Base-by-base conservation (phyloP, 208 protist species). In the Crithidia brevicula region DNA sequence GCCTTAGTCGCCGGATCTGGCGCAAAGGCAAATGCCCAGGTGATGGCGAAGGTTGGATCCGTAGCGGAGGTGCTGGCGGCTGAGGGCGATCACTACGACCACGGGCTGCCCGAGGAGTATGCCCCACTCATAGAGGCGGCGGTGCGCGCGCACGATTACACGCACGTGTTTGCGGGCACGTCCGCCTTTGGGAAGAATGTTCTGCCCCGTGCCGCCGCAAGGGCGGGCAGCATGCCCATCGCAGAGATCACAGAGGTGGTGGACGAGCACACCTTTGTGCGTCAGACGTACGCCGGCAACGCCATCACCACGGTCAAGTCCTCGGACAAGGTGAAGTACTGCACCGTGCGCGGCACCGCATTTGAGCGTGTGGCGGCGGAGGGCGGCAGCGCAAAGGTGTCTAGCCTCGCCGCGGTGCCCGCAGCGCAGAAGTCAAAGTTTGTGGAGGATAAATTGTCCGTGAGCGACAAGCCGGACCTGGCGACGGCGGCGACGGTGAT, bases 211-310 rank as follows among this genome's bases (percentile, higher is more conserved):
- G 82, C 98, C 0, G 98, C 96, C 1, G 98, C 93, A 22, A 68
- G 81, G 61, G 79, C 95, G 7, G 88, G 98, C 72, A 87, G 95
- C 43, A 82, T 88, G 56, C 88, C 92, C 27, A 94, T 99, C 57
- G 91, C 90, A 10, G 98, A 99, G 23, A 85, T 99, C 30, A 93
- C 94, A 4, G 79, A 71, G 11, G 76, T 99, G 27, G 81, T 97
- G 72, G 69, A 75, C 49, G 90, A 89, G 45, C 81, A 96, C 66
- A 99, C 97, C 2, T 99, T 99, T 80, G 87, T 94, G 16, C 94
- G 98, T 18, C 93, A 97, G 27, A 98, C 98, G 60, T 99, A 99
- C 81, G 98, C 98, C 25, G 98, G 98, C 38, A 99, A 99, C 76
- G 98, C 97, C 20, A 85, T 99, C 49, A 82, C 89, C 22, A 99